Percentiles rank a stretch among this genome's conserved stretches.
These are phyloP conservation scores for Ambrosiella cleistominuta DNA, from an alignment of 2,329 filamentous ascomycete species.

Conservation along the genomic window DNA sequence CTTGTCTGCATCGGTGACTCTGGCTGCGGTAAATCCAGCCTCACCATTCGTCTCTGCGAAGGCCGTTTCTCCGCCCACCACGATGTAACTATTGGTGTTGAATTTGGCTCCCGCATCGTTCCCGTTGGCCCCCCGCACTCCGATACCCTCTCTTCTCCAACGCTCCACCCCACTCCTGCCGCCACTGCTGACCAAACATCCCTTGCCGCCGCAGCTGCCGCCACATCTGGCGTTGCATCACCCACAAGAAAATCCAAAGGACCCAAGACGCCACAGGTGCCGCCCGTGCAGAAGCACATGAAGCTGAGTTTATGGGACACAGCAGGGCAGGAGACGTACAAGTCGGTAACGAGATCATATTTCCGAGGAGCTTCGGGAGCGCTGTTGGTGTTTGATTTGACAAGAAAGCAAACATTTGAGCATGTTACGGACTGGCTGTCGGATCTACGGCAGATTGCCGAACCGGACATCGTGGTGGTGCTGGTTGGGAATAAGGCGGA, in stretches of 20 bases:
- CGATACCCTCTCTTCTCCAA: conserved; percentile 21
- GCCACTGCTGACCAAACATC: conserved; percentile 15
- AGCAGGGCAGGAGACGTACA: conserved; percentile 93
- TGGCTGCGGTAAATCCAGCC: conserved; percentile 84
- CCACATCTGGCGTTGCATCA: conserved; percentile 30
- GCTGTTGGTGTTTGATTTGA: conserved; percentile 89
- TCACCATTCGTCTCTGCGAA: conserved; percentile 91
- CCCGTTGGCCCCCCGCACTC: conserved; percentile 68
- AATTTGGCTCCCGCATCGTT: conserved; percentile 86
- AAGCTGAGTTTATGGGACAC: conserved; percentile 92
- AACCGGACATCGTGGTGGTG: conserved; percentile 86
- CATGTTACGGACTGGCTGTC: conserved; percentile 88
- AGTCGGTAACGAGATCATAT: conserved; percentile 85
- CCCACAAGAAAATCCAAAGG: conserved; percentile 26
- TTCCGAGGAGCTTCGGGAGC: conserved; percentile 60
- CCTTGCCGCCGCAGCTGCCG: conserved; percentile 13
- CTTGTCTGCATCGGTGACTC: conserved; percentile 95
- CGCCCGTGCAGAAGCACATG: conserved; percentile 53
- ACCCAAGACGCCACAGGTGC: conserved; percentile 15
- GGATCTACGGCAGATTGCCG: conserved; percentile 84
- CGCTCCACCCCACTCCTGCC: conserved; percentile 12
- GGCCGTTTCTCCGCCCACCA: conserved; percentile 86
- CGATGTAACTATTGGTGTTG: conserved; percentile 93
- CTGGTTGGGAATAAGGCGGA: conserved; percentile 93
- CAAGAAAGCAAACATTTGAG: conserved; percentile 64